These are phyloP conservation scores for Aspergillus fumigatus DNA, from an alignment of 2,329 filamentous ascomycete species.

Conservation along the genomic window DNA sequence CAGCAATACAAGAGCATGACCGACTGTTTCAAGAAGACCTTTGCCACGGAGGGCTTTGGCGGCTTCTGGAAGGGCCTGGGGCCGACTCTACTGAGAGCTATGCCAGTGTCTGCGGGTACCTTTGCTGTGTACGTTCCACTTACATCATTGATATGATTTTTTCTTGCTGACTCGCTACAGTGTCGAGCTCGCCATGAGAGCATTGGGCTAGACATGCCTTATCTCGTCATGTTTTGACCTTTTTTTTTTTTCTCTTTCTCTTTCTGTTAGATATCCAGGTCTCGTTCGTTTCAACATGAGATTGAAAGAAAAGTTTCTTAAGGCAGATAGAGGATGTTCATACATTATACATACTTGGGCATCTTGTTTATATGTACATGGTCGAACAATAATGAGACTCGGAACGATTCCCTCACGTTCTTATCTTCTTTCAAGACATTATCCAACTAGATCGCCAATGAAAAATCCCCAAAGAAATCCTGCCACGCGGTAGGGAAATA, in stretches of 20 bases:
- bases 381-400: background rate
- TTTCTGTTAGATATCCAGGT: conserved; percentile 19
- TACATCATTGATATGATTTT: conserved; percentile 7
- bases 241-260: no score
- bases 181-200: conserved; percentile 46
- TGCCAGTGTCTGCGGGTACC: conserved; percentile 97
- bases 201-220: conserved; percentile 31
- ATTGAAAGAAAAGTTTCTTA: conserved; percentile 13
- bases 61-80: conserved; percentile 96
- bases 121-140: conserved; percentile 65
- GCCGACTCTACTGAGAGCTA: conserved; percentile 85
- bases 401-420: background rate
- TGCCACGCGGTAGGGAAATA: conserved; percentile 47
- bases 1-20: conserved; percentile 77
- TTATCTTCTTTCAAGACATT: background rate
- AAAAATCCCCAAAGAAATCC: conserved; percentile 45
- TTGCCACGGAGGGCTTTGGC: conserved; percentile 65
- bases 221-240: conserved; percentile 4
- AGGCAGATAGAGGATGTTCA: conserved; percentile 1
- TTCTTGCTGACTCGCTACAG: conserved; percentile 18
- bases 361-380: background rate
- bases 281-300: conserved; percentile 13
- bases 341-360: background rate
- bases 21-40: conserved; percentile 84
- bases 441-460: conserved; percentile 20